Percentiles rank a stretch among this genome's conserved stretches.
phyloP scores from a whole-genome alignment of 129 eudicot species.

The Dittrichia graveolens region DNA sequence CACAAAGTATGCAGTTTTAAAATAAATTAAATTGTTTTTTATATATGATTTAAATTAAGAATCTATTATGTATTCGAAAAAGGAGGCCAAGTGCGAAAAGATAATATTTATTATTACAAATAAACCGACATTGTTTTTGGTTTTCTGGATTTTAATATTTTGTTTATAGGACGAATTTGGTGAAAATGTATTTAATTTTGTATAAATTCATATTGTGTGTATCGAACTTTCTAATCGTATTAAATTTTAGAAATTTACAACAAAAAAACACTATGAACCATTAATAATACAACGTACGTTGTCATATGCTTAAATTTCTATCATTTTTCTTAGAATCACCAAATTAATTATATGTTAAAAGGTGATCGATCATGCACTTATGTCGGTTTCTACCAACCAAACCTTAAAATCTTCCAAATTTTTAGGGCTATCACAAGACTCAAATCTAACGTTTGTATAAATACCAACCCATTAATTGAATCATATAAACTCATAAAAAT shows the following conservation, averaged over 20 bases:
- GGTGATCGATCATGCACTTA: not conserved
- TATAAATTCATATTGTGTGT: not conserved
- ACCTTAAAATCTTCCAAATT: constrained; percentile 24
- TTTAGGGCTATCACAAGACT: constrained; percentile 34
- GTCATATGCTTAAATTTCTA: no score
- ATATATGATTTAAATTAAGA: not conserved
- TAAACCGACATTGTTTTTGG: not conserved
- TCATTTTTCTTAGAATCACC: not conserved
- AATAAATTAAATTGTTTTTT: not conserved
- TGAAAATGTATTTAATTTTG: no score
- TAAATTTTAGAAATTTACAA: no score
- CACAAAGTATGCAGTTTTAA: not conserved
- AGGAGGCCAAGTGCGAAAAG: not conserved
- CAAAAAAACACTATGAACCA: no score
- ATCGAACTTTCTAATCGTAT: no score
- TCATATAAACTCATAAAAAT: constrained; percentile 14
- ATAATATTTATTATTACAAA: constrained; percentile 11
- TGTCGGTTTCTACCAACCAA: constrained; percentile 8
- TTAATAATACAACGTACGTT: no score
- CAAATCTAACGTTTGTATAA: constrained; percentile 26
- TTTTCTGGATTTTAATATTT: not conserved
- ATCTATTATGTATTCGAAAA: not conserved
- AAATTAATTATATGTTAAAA: not conserved
- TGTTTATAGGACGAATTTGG: no score
- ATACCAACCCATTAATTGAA: constrained; percentile 5